Evolutionary conservation across 768 basidiomycete genomes (phyloP).

Genomic region (Pulveroboletus sp.): DNA sequence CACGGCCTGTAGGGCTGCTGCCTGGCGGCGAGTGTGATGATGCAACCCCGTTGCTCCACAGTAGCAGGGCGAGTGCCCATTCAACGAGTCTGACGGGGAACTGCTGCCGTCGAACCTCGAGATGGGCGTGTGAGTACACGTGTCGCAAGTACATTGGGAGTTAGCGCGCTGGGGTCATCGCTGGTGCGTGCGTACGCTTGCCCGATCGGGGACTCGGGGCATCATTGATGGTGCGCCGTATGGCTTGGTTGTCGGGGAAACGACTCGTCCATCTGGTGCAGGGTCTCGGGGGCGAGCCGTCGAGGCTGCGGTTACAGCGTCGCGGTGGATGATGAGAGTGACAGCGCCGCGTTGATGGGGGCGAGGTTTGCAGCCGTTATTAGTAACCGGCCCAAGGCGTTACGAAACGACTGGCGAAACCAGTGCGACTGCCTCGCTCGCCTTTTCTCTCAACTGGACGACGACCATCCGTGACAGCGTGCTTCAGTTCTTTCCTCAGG

Average conservation of each 20-base stretch:
- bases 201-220: no score
- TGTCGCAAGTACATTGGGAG: constrained; percentile 26
- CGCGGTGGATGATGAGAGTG: constrained; percentile 3
- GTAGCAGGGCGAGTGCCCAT: background rate
- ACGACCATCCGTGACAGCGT: constrained; percentile 15
- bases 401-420: constrained; percentile 31
- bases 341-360: constrained; percentile 24
- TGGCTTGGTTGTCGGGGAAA: background rate
- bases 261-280: background rate
- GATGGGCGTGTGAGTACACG: constrained; percentile 33
- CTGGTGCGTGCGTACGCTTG: background rate
- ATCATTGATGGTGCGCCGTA: background rate
- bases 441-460: constrained; percentile 19
- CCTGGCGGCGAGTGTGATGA: constrained; percentile 5
- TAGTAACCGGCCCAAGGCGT: constrained; percentile 23
- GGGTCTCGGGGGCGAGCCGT: background rate
- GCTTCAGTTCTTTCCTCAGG: constrained; percentile 5
- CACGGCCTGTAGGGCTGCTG: constrained; percentile 2
- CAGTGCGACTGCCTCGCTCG: constrained; percentile 22
- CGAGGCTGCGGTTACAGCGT: background rate
- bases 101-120: constrained; percentile 26
- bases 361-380: constrained; percentile 17
- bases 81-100: constrained; percentile 15
- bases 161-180: constrained; percentile 21
- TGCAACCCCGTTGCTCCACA: constrained; percentile 13